A percentile compares a stretch with the other conserved stretches of the same genome.
phyloP scores from a whole-genome alignment of 225 moss, liverwort and hornwort species.

The Ulota crispa region DNA sequence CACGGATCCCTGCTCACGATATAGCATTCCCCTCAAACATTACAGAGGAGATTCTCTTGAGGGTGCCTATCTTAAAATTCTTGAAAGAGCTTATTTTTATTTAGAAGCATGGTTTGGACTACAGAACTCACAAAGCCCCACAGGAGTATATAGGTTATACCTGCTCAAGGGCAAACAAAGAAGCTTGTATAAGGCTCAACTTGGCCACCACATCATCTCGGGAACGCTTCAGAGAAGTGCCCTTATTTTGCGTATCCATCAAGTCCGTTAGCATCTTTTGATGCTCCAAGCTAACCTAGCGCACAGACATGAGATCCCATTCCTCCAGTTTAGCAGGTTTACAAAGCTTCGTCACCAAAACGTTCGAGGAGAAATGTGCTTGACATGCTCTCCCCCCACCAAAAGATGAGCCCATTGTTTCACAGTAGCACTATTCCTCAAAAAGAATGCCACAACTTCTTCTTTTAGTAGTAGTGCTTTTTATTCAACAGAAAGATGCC shows the following conservation, averaged over 20 bases:
- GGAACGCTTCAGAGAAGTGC: constrained; percentile 30
- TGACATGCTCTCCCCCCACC: too few species aligned
- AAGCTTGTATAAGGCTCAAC: constrained; percentile 56
- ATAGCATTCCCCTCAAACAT: neutral
- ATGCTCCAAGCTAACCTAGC: constrained; percentile 56
- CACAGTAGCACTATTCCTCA: neutral
- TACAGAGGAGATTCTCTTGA: neutral
- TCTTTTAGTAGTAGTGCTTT: too few species aligned
- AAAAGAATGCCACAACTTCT: neutral
- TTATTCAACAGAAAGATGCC: neutral
- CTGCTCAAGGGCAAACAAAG: constrained; percentile 59
- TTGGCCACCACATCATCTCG: constrained; percentile 46
- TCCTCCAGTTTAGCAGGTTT: constrained; percentile 12
- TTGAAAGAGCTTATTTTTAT: neutral
- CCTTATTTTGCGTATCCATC: constrained; percentile 47
- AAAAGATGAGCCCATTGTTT: neutral
- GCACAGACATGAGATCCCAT: constrained; percentile 18
- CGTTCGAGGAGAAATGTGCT: neutral
- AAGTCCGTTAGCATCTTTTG: constrained; percentile 46
- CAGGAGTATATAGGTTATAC: constrained; percentile 8
- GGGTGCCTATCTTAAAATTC: neutral
- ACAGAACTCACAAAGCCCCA: neutral
- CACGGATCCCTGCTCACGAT: too few species aligned
- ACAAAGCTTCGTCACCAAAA: neutral
- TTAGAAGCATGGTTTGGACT: neutral